Evolutionary conservation across 2,329 filamentous ascomycete species (phyloP).

Genomic region (Neonectria ditissima): DNA sequence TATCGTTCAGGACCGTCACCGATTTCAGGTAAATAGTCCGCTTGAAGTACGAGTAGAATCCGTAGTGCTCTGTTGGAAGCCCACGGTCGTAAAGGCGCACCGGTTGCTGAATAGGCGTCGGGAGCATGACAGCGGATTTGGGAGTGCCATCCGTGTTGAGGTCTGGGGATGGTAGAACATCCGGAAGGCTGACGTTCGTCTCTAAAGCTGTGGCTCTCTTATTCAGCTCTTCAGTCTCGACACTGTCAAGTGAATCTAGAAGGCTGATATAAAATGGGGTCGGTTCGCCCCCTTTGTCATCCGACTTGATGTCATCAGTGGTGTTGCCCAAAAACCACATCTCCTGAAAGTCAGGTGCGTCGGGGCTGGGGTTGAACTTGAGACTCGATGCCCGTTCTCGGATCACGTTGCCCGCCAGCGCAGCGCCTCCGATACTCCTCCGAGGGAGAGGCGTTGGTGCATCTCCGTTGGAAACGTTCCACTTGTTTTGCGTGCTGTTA

Average conservation of each 20-base stretch:
- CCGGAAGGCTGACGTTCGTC: constrained; percentile 44
- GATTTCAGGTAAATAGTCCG: constrained; percentile 85
- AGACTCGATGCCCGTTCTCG: constrained; percentile 30
- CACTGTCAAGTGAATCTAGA: constrained; percentile 60
- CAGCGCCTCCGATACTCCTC: constrained; percentile 43
- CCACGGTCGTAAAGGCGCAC: constrained; percentile 88
- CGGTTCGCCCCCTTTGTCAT: constrained; percentile 82
- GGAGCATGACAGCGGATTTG: constrained; percentile 77
- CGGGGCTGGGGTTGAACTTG: constrained; percentile 64
- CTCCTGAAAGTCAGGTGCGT: constrained; percentile 73
- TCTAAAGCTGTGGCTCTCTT: constrained; percentile 36
- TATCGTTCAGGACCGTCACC: constrained; percentile 59
- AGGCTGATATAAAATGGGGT: constrained; percentile 91
- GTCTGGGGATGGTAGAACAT: constrained; percentile 72
- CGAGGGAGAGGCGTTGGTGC: constrained; percentile 45
- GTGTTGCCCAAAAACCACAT: constrained; percentile 87
- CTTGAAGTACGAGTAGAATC: constrained; percentile 93
- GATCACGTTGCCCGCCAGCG: constrained; percentile 40
- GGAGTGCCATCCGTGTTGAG: constrained; percentile 77
- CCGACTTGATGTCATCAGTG: constrained; percentile 76
- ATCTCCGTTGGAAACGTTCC: constrained; percentile 59
- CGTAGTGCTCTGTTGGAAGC: constrained; percentile 85
- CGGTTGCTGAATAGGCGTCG: constrained; percentile 78
- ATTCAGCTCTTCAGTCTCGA: constrained; percentile 43
- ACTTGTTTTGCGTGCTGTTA: constrained; percentile 64